Base-by-base conservation (phyloP, 306 rosid genomes). In the Corylus avellana region DNA sequence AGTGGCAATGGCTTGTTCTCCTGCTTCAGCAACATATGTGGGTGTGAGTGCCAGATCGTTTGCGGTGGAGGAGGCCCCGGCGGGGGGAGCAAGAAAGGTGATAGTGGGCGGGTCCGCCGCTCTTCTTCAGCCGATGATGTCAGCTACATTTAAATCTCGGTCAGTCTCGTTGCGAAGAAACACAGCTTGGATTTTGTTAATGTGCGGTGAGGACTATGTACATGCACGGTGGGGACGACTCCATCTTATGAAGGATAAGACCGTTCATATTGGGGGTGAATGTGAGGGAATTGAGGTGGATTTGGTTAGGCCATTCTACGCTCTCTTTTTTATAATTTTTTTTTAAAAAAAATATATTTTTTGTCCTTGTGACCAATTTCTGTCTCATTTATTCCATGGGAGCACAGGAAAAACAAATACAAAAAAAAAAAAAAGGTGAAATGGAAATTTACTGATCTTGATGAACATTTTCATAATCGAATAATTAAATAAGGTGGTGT, bases 11-110 rank as follows among this genome's bases (percentile, higher is more conserved):
- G 99, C 0, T 73, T 93, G 27, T 96, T 96, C 81, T 96, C 99
- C 4, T 96, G 99, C 83, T 96, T 96, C 73, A 96, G 99, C 70
- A 93, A 90, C 46, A 91, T 96, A 0, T 96, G 98, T 64, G 99
- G 99, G 1, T 84, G 89, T 46, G 87, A 96, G 64, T 96, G 98
- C 78, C 82, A 94, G 77, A 91, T 96, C 0, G 97, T 96, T 2
- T 93, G 97, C 50, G 98, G 98, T 0, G 88, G 90, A 1, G 88
- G 90, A 1, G 48, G 16, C 12, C 14, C 70, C 2, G 29, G 70
- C 3, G 75, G 62, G 42, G 79, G 22, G 49, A 75, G 78, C 62
- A 90, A 81, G 78, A 84, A 79, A 3, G 47, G 72, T 7, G 8
- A 47, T 6, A 79, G 84, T 17, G 78, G 72, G 1, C 87, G 82